Evolutionary conservation across 805 yeast species (phyloP).

Genomic region (Saturnispora sanitii): DNA sequence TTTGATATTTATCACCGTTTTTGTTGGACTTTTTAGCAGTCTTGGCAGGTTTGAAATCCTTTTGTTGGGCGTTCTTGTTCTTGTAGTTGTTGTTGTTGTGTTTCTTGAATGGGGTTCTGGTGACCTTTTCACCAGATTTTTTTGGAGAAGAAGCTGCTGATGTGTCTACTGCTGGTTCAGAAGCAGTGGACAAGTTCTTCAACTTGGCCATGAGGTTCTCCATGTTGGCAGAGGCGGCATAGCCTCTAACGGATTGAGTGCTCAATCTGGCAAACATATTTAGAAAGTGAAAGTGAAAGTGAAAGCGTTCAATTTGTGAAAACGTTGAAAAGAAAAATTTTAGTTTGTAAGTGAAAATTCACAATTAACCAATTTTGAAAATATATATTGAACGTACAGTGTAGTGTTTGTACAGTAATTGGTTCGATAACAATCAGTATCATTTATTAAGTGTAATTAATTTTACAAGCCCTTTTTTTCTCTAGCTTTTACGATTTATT

Average conservation of each 20-base stretch:
- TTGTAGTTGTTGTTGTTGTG: neutral
- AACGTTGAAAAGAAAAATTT: slow-evolving; percentile 3
- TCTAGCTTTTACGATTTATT: no score
- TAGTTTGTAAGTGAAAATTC: no score
- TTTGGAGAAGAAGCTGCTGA: neutral
- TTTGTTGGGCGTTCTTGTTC: no score
- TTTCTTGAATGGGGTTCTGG: neutral
- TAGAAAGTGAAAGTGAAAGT: neutral
- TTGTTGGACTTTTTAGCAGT: neutral
- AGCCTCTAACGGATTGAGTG: slow-evolving; percentile 3
- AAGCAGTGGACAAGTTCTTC: slow-evolving; percentile 4
- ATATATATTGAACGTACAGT: no score
- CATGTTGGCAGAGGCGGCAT: slow-evolving; percentile 7
- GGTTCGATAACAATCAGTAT: no score
- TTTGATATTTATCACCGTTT: neutral
- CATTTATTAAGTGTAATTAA: no score
- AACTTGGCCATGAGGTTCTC: slow-evolving; percentile 7
- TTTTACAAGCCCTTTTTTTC: no score
- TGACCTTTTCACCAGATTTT: no score
- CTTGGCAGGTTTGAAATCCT: slow-evolving; percentile 2
- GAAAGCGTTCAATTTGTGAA: no score
- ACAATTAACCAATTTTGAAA: no score
- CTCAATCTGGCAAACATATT: slow-evolving; percentile 7
- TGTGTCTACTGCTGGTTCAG: neutral
- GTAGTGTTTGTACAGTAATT: no score